phyloP scores from a whole-genome alignment of 2,329 filamentous ascomycete genomes.

The Colletotrichum sp. region DNA sequence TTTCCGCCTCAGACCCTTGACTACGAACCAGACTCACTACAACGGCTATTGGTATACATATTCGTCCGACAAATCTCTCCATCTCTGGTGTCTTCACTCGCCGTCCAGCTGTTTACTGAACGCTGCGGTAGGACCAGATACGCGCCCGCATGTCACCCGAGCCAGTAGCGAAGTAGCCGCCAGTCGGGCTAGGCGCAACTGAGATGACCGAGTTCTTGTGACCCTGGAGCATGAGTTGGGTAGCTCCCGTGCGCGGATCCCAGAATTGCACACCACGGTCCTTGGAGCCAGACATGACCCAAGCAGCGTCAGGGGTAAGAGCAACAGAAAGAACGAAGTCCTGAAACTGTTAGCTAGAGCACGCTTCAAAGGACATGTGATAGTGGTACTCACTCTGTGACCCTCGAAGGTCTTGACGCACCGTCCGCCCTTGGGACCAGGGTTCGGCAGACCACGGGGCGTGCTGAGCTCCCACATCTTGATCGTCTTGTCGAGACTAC shows the following conservation, averaged over 20 bases:
- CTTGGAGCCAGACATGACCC: conserved; percentile 98
- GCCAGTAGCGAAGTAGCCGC: conserved; percentile 90
- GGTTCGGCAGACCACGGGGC: conserved; percentile 69
- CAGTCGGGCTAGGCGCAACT: conserved; percentile 89
- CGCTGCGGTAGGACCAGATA: conserved; percentile 83
- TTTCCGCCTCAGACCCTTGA: background rate
- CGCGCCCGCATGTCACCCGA: conserved; percentile 97
- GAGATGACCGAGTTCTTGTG: conserved; percentile 99
- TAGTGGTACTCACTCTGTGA: conserved; percentile 72
- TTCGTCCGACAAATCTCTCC: background rate
- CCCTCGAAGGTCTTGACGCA: conserved; percentile 98
- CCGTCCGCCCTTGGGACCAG: conserved; percentile 81
- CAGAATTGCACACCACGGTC: conserved; percentile 98
- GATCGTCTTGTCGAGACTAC: conserved; percentile 96
- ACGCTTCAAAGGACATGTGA: background rate
- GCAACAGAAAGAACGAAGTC: conserved; percentile 98
- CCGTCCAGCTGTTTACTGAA: conserved; percentile 10
- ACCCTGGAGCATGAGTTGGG: conserved; percentile 97
- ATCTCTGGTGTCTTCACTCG: background rate
- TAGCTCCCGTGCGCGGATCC: conserved; percentile 92
- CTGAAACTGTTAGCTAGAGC: conserved; percentile 49
- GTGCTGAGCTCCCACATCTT: conserved; percentile 97
- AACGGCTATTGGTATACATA: conserved; percentile 9
- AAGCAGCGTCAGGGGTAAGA: conserved; percentile 89
- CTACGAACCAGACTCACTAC: background rate